Conservation (phyloP, 306 rosid genomes). For the Oemleria cerasiformis region DNA sequence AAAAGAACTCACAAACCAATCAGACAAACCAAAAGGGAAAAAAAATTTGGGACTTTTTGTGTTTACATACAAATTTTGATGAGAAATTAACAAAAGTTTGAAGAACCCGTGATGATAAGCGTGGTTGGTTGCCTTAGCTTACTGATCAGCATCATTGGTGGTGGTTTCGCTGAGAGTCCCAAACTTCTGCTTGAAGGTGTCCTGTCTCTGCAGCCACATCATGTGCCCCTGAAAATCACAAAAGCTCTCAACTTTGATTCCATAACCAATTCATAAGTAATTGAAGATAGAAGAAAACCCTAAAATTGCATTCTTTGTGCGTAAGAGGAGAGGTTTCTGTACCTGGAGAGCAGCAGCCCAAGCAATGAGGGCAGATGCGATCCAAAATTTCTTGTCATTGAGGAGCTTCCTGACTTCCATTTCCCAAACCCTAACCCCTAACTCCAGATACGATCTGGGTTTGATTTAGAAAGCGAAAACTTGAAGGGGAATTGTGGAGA, state of each 20-base stretch:
- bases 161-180: conserved; percentile 25
- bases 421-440: conserved; percentile 24
- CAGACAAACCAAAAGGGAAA: neutral
- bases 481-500: no score
- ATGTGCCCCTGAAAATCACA: conserved; percentile 59
- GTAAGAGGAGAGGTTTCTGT: neutral
- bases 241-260: conserved; percentile 8
- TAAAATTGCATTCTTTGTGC: neutral
- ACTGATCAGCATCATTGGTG: neutral
- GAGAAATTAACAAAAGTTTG: neutral
- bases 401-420: conserved; percentile 61
- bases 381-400: conserved; percentile 74
- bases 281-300: no score
- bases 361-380: conserved; percentile 57
- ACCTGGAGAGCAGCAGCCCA: conserved; percentile 92
- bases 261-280: neutral
- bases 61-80: neutral
- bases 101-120: no score
- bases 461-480: neutral
- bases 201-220: conserved; percentile 81
- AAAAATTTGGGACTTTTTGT: neutral
- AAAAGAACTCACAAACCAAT: neutral
- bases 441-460: conserved; percentile 3
- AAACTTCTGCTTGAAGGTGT: conserved; percentile 72
- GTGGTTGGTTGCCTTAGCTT: neutral